These are phyloP conservation scores for Barnettozyma californica DNA, from an alignment of 805 yeast genomes.

Conservation along the genomic window DNA sequence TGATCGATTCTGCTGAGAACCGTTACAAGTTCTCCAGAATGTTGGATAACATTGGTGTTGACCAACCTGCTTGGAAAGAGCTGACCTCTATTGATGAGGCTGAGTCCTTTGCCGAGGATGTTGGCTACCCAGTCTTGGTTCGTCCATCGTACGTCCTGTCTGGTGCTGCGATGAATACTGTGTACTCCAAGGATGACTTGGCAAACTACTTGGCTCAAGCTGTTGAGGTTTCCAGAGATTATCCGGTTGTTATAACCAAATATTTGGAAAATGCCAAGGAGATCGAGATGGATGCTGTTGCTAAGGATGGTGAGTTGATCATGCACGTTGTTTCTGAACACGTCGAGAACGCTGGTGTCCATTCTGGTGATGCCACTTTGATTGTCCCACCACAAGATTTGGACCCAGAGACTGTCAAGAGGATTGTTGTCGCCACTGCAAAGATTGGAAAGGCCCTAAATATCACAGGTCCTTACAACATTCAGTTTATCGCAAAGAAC, in stretches of 20 bases:
- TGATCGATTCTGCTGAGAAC: constrained; percentile 98
- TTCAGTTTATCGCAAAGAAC: constrained; percentile 94
- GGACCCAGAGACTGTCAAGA: constrained; percentile 81
- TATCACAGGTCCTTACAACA: constrained; percentile 96
- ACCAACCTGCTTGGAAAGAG: constrained; percentile 99
- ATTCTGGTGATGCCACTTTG: constrained; percentile 97
- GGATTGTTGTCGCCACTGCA: constrained; percentile 93
- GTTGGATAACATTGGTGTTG: constrained; percentile 94
- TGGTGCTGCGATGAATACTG: constrained; percentile 99
- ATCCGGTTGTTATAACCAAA: constrained; percentile 96
- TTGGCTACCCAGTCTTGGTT: constrained; percentile 89
- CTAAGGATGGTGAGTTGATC: constrained; percentile 86
- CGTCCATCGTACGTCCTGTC: constrained; percentile 96
- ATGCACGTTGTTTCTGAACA: constrained; percentile 98
- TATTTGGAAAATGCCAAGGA: constrained; percentile 96
- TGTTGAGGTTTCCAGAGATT: constrained; percentile 94
- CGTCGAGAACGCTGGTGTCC: constrained; percentile 99
- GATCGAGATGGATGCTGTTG: constrained; percentile 98
- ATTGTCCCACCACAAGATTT: constrained; percentile 96
- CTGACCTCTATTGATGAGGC: constrained; percentile 91
- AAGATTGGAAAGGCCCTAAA: constrained; percentile 93
- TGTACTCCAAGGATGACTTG: constrained; percentile 82
- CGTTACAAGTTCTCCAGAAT: constrained; percentile 96
- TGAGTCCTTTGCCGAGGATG: constrained; percentile 84
- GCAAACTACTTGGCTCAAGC: constrained; percentile 88